Base-by-base conservation (phyloP, 2,329 filamentous ascomycete genomes). In the Trichoderma hamatum region DNA sequence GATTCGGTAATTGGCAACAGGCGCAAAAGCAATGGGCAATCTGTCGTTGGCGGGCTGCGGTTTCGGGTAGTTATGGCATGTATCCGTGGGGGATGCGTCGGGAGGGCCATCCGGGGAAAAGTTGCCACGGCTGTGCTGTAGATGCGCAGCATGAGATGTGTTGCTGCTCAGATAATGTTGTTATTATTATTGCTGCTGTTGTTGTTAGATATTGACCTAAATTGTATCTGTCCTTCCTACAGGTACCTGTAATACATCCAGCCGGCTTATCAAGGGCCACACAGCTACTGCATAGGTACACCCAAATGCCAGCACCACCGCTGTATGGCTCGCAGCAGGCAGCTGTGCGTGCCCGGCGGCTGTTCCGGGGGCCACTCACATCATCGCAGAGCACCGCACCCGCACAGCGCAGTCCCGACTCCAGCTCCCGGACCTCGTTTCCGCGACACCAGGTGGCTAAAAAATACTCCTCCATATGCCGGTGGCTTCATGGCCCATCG, bases 1-100 rank as follows among this genome's bases (percentile, higher is more conserved):
- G 58, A 43, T 49, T 62, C 66, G 66, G 66, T 68, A 68, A 68
- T 68, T 68, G 46, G 21, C 7, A 26, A 7, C n/a, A 16, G 39
- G 39, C 6, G 39, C n/a, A n/a, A n/a, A 43, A 10, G 39, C 6
- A 19, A n/a, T 5, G 36, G 10, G 39, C n/a, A n/a, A n/a, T n/a
- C n/a, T n/a, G n/a, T n/a, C 34, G 2, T 16, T 39, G 34, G 34
- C 4, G 30, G 24, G 11, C 16, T 28, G 58, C 24, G 16, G 9
- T 24, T 16, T 43, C 61, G 61, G 61, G 61, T 64, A 64, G 61
- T 55, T 64, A 64, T 36, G 52, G 60, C 21, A 24, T 54, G 61
- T 34, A 62, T 28, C 59, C 59, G 59, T 36, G 43, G 21, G 43
- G 58, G 30, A 30, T 49, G 46, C 46, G 60, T 30, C 60, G 60